Evolutionary conservation across 306 rosid species (phyloP), one percentile per base, ranked within the genome.

Genomic region (Glycine soja): DNA sequence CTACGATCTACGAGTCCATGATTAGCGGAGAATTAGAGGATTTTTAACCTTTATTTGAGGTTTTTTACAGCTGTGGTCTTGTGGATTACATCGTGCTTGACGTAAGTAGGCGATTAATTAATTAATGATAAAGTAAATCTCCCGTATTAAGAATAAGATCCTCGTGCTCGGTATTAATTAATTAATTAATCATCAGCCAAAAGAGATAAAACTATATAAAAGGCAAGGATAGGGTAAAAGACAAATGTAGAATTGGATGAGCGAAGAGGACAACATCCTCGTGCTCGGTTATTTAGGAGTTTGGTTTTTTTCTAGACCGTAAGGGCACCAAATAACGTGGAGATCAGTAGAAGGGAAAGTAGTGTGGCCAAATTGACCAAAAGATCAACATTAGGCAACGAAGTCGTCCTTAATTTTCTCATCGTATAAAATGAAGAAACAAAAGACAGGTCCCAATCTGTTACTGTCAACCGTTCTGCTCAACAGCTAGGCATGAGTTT

Each of bases 1-100:
- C 89, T 78, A 64, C 50, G 77, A 77, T 83, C 79, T 65, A 57
- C 56, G 82, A 80, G 54, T 84, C 94, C 97, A 82, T 81, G 82
- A 91, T 91, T 83, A 83, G 82, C 94, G 95, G 94, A 83, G 76
- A 54, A 24, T 70, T 47, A 53, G 58, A 81, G 78, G 57, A 0
- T 77, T 52, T 24, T 24, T 24, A 24, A 24, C 30, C 30, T 24
- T 24, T 24, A 24, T 24, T 24, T 24, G 30, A 24, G 30, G 30
- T 24, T 24, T 24, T 68, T 70, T 81, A 15, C 18, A 13, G 51
- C n/a, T 70, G 56, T 72, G 69, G 51, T 71, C 30, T 80, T 65
- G 78, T 80, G 70, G 53, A 78, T 78, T 42, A 67, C 88, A 74
- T 84, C 66, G 81, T 24, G 82, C 50, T 84, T 74, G 58, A 74